Base-by-base conservation (phyloP, 805 yeast species). In the Candida chilensis region DNA sequence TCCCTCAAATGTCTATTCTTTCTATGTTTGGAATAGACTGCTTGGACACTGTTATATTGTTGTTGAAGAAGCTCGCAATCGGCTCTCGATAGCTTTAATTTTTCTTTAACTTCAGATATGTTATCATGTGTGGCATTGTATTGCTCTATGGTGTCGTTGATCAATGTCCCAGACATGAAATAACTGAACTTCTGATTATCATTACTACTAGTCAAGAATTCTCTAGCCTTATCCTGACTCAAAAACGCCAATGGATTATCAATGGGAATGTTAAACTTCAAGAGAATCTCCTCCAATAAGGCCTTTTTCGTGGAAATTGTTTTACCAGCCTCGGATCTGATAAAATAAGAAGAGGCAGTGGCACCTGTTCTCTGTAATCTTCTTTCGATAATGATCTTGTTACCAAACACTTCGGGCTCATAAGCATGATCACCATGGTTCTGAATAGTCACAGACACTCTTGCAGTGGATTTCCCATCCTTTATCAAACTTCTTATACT, bases 201-300 rank as follows among this genome's bases (percentile, higher is more conserved):
- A 4, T 84, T 67, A 4, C 92, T 74, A 19, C 78, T 73, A 1
- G 94, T 81, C 37, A 92, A 57, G 47, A 92, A 92, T 11, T 88
- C 81, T 40, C 95, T 73, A 2, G 99, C 97, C 36, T 79, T 83
- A 42, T 92, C 96, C 51, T 92, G 99, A 1, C 95, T 85, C 29
- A 92, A 62, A 45, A 92, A 83, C 2, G 95, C 83, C 71, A 92
- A 74, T 5, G 96, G 96, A 42, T 92, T 92, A 42, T 78, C 88
- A 16, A 92, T 79, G 5, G 84, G 78, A 26, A 90, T 78, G 27
- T 80, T 76, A 47, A 79, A 86, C 38, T 67, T 71, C 39, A 72
- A 76, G 28, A 87, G 54, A 3, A 92, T 78, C 4, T 68, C 70
- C 39, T 75, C 85, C 18, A 92, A 54, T 10, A 77, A 81, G 18